These are phyloP conservation scores for Cadophora luteo-olivacea DNA, from an alignment of 2,329 filamentous ascomycete species.

Conservation along the genomic window DNA sequence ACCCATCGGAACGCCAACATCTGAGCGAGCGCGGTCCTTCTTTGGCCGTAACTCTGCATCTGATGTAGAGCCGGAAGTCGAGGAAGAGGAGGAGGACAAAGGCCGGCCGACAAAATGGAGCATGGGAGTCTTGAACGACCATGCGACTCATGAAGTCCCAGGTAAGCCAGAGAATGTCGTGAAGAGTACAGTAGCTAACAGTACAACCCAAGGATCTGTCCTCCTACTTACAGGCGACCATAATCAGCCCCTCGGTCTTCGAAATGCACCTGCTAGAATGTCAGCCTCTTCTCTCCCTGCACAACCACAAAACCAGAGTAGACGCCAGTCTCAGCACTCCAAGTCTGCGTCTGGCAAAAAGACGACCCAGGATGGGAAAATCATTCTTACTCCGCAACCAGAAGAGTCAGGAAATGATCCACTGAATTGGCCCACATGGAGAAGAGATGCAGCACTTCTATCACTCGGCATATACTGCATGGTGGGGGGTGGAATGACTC, in stretches of 20 bases:
- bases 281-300: slow-evolving; percentile 58
- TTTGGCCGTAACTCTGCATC: slow-evolving; percentile 35
- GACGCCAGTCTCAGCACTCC: slow-evolving; percentile 28
- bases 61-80: slow-evolving; percentile 18
- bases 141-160: slow-evolving; percentile 83
- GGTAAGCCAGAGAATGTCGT: slow-evolving; percentile 57
- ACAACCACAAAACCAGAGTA: slow-evolving; percentile 27
- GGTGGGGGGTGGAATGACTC: slow-evolving; percentile 91
- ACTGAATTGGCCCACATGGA: slow-evolving; percentile 86
- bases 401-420: slow-evolving; percentile 92
- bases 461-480: slow-evolving; percentile 92
- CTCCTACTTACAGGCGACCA: slow-evolving; percentile 60
- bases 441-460: slow-evolving; percentile 78
- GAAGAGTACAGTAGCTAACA: neutral
- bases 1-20: slow-evolving; percentile 12
- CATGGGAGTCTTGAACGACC: slow-evolving; percentile 80
- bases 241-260: slow-evolving; percentile 65
- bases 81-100: slow-evolving; percentile 32
- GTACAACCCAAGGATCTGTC: slow-evolving; percentile 57
- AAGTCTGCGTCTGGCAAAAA: slow-evolving; percentile 61
- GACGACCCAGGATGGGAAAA: slow-evolving; percentile 78
- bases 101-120: slow-evolving; percentile 52
- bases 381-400: slow-evolving; percentile 90
- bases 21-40: slow-evolving; percentile 33
- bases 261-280: slow-evolving; percentile 61